Percentiles rank a stretch among this genome's conserved stretches.
Conservation (phyloP, 768 basidiomycete species). For the Leccinum pellstonianum region DNA sequence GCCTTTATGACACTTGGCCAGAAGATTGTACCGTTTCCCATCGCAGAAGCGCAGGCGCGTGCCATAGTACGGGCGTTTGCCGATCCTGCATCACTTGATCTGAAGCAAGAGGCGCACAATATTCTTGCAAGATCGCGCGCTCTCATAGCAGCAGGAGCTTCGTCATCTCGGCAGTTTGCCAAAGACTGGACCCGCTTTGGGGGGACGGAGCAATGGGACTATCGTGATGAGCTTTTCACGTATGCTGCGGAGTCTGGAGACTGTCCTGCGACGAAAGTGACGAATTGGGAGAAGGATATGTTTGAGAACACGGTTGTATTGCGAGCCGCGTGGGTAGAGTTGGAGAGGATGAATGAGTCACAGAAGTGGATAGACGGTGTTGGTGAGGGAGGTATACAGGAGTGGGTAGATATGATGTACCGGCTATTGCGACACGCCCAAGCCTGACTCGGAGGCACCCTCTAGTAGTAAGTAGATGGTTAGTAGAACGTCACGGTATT, state of each 20-base stretch:
- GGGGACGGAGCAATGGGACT: constrained; percentile 59
- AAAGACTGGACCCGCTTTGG: constrained; percentile 57
- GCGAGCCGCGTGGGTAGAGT: constrained; percentile 53
- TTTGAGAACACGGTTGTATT: constrained; percentile 49
- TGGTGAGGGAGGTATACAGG: constrained; percentile 52
- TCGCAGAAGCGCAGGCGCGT: constrained; percentile 76
- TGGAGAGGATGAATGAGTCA: constrained; percentile 57
- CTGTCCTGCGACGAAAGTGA: constrained; percentile 37
- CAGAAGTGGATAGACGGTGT: constrained; percentile 60
- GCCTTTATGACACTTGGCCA: constrained; percentile 65
- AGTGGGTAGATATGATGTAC: constrained; percentile 59
- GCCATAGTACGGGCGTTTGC: constrained; percentile 57
- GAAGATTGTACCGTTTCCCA: constrained; percentile 68
- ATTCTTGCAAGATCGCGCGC: constrained; percentile 48
- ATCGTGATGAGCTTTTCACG: constrained; percentile 57
- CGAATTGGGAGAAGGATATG: constrained; percentile 58
- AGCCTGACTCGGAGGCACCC: neutral
- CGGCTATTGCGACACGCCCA: constrained; percentile 28
- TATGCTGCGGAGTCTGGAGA: constrained; percentile 41
- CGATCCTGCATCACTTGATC: constrained; percentile 49
- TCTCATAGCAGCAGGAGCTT: constrained; percentile 35
- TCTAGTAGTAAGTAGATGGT: too few relatives aligned
- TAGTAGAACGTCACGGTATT: too few relatives aligned
- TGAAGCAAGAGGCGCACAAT: constrained; percentile 45
- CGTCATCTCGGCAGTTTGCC: constrained; percentile 42